These are phyloP conservation scores for Erigeron canadensis DNA, from an alignment of 129 eudicot species.

Conservation along the genomic window DNA sequence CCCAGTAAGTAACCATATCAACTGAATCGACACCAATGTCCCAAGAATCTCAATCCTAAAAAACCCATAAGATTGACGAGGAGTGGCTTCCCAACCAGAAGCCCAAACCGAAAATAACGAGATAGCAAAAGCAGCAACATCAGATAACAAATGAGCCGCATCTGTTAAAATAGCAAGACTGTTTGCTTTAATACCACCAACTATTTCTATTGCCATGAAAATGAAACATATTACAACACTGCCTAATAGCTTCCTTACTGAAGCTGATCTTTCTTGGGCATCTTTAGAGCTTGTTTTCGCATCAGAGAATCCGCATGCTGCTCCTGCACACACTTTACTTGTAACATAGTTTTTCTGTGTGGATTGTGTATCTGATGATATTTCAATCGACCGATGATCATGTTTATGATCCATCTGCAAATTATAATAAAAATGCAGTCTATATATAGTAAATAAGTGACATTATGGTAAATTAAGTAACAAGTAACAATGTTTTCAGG, in stretches of 20 bases:
- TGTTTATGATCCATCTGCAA: neutral
- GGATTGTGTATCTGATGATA: neutral
- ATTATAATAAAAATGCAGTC: too few species aligned
- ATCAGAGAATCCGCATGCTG: conserved; percentile 52
- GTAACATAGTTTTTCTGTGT: neutral
- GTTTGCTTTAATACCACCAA: conserved; percentile 56
- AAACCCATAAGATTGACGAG: conserved; percentile 56
- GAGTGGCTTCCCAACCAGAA: conserved; percentile 63
- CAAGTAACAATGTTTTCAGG: too few species aligned
- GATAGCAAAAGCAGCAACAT: conserved; percentile 61
- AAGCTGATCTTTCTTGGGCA: conserved; percentile 42
- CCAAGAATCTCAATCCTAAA: conserved; percentile 58
- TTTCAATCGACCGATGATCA: neutral
- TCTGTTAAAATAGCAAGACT: conserved; percentile 57
- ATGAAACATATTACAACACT: conserved; percentile 43
- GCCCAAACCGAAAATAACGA: conserved; percentile 60
- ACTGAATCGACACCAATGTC: conserved; percentile 49
- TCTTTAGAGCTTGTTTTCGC: conserved; percentile 30
- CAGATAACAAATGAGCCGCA: conserved; percentile 56
- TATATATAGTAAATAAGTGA: too few species aligned
- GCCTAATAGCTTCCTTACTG: conserved; percentile 40
- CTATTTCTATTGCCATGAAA: conserved; percentile 51
- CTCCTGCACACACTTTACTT: conserved; percentile 45
- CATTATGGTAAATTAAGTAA: too few species aligned
- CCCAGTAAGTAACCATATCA: conserved; percentile 58